Evolutionary conservation across 352 stramenopile species (phyloP).

Genomic region (Globisporangium abappressorium): DNA sequence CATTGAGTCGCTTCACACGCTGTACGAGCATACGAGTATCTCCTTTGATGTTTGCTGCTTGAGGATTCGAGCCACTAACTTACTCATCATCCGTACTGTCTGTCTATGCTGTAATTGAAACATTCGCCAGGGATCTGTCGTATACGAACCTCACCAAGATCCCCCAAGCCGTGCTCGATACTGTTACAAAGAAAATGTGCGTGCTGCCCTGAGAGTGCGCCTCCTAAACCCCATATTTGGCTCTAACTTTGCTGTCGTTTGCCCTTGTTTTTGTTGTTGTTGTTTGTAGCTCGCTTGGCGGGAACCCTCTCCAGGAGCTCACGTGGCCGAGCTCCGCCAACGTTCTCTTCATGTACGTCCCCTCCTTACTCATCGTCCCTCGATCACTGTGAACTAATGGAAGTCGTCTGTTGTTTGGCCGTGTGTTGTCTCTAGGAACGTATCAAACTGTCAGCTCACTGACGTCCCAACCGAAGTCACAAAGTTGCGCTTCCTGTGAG

Average conservation of each 20-base stretch:
- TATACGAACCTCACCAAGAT: slow-evolving; percentile 9
- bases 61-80: not conserved
- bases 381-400: not conserved
- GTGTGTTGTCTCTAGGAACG: not conserved
- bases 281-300: not conserved
- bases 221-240: not conserved
- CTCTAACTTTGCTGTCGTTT: not conserved
- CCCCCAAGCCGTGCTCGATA: not conserved
- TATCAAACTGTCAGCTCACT: slow-evolving; percentile 6
- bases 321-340: slow-evolving; percentile 5
- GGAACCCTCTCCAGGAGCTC: slow-evolving; percentile 3
- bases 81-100: not conserved
- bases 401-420: not conserved
- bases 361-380: not conserved
- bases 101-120: not conserved
- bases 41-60: not conserved
- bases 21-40: not conserved
- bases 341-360: slow-evolving; percentile 10
- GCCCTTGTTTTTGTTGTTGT: not conserved
- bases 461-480: not conserved
- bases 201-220: not conserved
- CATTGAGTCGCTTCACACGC: not conserved
- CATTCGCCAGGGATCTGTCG: slow-evolving; percentile 5
- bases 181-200: slow-evolving; percentile 1
- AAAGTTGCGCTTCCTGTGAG: slow-evolving; percentile 2